Base-by-base conservation (phyloP, 331 rosid genomes). In the Stylosanthes scabra region DNA sequence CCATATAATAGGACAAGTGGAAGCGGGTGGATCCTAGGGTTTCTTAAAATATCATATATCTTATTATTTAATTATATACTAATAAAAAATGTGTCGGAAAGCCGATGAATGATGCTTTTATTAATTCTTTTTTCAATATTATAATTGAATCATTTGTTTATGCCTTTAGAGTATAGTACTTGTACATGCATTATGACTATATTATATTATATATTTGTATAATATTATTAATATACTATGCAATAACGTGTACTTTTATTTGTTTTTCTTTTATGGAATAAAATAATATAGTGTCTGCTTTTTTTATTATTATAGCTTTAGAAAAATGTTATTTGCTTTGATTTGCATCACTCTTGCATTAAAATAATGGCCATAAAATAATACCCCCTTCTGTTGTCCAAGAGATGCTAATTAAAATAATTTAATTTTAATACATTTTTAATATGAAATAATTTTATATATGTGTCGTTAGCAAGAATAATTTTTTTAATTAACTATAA, bases 351-450 rank as follows among this genome's bases (percentile, higher is more conserved):
- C 65, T 52, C 39, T 75, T 47, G 62, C 42, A 34, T 72, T 76
- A 70, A 85, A 74, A 75, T 75, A 82, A 63, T 54, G n/a, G n/a
- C n/a, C n/a, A n/a, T 76, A 70, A 85, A 74, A 75, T 75, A 82
- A 63, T 54, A 41, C 49, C 55, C 42, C 58, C 66, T 82, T 70
- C 72, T 40, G 78, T 74, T 75, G 80, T 74, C 66, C 58, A 68
- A 78, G 58, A 42, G 71, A 49, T 74, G 61, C 56, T 20, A 20
- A 20, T 20, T 20, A 20, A 20, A 20, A 20, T 20, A 20, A 20
- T 20, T 20, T 20, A 20, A 20, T 20, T 20, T 20, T 20, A 20
- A 20, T 20, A 20, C 25, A 20, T 20, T 20, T 20, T 20, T 20
- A 20, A 20, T 20, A 20, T 20, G n/a, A 20, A 20, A 20, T 20